Evolutionary conservation across 208 protist genomes (phyloP), one percentile per base, ranked within the genome.

Genomic region (Borovskyia barvae): DNA sequence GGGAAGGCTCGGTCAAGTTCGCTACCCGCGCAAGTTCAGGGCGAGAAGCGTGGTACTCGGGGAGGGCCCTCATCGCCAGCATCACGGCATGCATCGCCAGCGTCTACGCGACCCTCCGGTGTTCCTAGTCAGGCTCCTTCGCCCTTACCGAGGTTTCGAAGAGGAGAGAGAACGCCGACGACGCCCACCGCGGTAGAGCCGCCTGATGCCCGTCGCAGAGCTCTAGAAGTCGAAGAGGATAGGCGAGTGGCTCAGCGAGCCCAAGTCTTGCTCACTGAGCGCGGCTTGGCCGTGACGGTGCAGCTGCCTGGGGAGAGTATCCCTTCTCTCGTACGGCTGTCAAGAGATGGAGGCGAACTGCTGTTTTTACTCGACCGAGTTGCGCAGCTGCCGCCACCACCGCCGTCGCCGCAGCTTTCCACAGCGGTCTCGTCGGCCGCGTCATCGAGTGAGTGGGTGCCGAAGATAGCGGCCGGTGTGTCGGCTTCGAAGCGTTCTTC

Each of bases 321-420:
- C 14, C 73, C 77, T 0, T 39, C 71, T 0, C 50, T 73, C 2
- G 45, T 78, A 45, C 66, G 58, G 37, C 43, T 86, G 35, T 81
- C 78, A 3, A 40, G 19, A 8, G 79, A 89, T 58, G 32, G 37
- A 1, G 30, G 26, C 43, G 76, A 90, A 47, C 36, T 90, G 29
- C 61, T 77, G 7, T 75, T 86, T 36, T 52, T 70, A 5, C 37
- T 84, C 9, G 62, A 82, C 52, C 57, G 60, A 7, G 4, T 76
- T 9, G 47, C 45, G 22, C 47, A 39, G 17, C 32, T 3, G 30
- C 11, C 58, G n/a, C 36, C 56, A 20, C 30, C 54, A 8, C 35
- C 28, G 17, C 25, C 19, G 24, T 49, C 48, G 14, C 19, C 35
- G 11, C 28, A 6, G 12, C 6, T 39, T 12, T 49, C 43, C 14